Evolutionary conservation across 2,329 filamentous ascomycete species (phyloP), one percentile per base, ranked within the genome.

Genomic region (Xylariaceae sp.): DNA sequence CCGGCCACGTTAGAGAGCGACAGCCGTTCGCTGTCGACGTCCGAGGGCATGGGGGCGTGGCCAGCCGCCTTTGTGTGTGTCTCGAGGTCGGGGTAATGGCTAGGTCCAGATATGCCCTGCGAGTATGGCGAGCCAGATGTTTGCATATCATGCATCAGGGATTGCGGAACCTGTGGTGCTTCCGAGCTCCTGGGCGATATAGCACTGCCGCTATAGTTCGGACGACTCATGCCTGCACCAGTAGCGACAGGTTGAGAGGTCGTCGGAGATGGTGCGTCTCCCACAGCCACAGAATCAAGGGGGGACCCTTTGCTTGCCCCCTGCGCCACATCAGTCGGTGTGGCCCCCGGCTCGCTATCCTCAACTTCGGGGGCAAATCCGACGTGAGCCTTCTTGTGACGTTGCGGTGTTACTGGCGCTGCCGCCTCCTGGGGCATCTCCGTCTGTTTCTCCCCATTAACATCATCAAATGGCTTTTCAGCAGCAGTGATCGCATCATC

Each of bases 351-450:
- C 19, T 47, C 24, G 6, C 15, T 37, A 24, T 31, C 28, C 14
- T 44, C 45, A 19, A 52, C 40, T 4, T 53, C 55, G 25, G 64
- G 54, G 7, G 65, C 68, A 51, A 81, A 80, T 3, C 72, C 76
- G 22, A 82, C 73, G 45, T 76, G 75, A 6, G 64, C 59, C 27
- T 61, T 62, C 45, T 26, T 26, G n/a, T 26, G 24, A 11, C 12
- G n/a, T 5, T 26, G 24, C n/a, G n/a, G 24, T 13, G 24, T 26
- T 12, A 5, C n/a, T 26, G 49, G 17, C 27, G 36, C 24, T 43
- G 42, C 14, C 43, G 22, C 13, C 23, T 15, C 12, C 32, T 14
- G 15, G 21, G 21, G 8, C 8, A 23, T 12, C 12, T 12, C 12
- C 21, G 21, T 23, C 21, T 23, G 21, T 12, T n/a, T n/a, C 21